Evolutionary conservation across 2,329 filamentous ascomycete genomes (phyloP).

Genomic region (Alternaria sp.): DNA sequence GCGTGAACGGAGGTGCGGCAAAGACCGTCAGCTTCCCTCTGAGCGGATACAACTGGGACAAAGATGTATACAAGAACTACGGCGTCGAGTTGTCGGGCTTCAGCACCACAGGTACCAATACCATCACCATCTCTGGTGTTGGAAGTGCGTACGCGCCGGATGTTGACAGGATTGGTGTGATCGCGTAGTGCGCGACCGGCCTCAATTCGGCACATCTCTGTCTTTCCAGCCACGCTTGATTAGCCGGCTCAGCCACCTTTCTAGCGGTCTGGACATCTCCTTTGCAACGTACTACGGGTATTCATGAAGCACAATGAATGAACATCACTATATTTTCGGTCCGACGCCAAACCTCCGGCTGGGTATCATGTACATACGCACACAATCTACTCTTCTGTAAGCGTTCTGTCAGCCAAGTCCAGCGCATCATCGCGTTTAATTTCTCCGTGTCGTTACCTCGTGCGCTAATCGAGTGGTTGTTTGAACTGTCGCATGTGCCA

Average conservation of each 20-base stretch:
- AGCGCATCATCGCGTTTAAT: no score
- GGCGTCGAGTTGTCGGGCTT: constrained; percentile 24
- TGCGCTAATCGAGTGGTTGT: not conserved
- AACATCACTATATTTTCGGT: not conserved
- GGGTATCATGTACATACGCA: not conserved
- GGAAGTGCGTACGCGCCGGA: constrained; percentile 1
- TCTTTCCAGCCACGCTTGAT: not conserved
- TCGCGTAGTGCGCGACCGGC: not conserved
- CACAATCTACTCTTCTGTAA: not conserved
- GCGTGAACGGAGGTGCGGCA: constrained; percentile 25
- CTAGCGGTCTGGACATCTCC: not conserved
- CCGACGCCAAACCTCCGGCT: not conserved
- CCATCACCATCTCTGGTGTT: constrained; percentile 19
- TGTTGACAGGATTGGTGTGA: not conserved
- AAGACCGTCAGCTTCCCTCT: constrained; percentile 27
- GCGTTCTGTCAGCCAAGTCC: not conserved
- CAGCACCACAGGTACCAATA: constrained; percentile 22
- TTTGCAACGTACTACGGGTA: not conserved
- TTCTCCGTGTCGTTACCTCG: not conserved
- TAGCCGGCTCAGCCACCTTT: not conserved
- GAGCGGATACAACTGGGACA: constrained; percentile 25
- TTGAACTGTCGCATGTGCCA: not conserved
- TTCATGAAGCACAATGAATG: not conserved
- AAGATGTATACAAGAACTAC: constrained; percentile 20
- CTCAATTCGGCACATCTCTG: not conserved